Evolutionary conservation across 768 basidiomycete species (phyloP).

Genomic region (Mycena albidolilacea): DNA sequence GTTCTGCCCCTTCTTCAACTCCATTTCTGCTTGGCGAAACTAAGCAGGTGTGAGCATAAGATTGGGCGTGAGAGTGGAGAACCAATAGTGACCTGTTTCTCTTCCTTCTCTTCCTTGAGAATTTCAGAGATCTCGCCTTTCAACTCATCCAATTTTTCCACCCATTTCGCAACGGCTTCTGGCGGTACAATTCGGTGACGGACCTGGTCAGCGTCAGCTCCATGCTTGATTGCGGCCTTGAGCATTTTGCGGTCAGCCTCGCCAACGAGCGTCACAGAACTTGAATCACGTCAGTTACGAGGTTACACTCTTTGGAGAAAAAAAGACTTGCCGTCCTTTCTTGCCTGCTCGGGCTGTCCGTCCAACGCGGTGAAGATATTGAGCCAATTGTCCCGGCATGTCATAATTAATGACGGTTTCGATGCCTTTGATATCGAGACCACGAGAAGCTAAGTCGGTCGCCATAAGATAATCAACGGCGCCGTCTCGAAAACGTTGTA

Average conservation of each 20-base stretch:
- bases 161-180: slow-evolving; percentile 82
- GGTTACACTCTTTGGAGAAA: slow-evolving; percentile 1
- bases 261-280: slow-evolving; percentile 95
- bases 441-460: slow-evolving; percentile 95
- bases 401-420: slow-evolving; percentile 99
- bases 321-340: slow-evolving; percentile 82
- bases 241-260: slow-evolving; percentile 97
- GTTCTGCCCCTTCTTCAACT: slow-evolving; percentile 94
- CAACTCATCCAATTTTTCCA: slow-evolving; percentile 75
- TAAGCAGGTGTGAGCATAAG: slow-evolving; percentile 48
- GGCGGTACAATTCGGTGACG: slow-evolving; percentile 89
- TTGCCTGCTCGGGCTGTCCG: slow-evolving; percentile 96
- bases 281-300: slow-evolving; percentile 47
- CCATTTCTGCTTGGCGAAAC: slow-evolving; percentile 96
- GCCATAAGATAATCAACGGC: slow-evolving; percentile 94
- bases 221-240: slow-evolving; percentile 94
- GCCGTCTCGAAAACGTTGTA: slow-evolving; percentile 91
- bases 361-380: slow-evolving; percentile 97
- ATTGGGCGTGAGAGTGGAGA: slow-evolving; percentile 6
- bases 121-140: slow-evolving; percentile 86
- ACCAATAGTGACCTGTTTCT: slow-evolving; percentile 78
- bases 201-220: slow-evolving; percentile 82
- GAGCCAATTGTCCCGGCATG: slow-evolving; percentile 93
- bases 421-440: slow-evolving; percentile 97
- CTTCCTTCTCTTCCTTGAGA: slow-evolving; percentile 93